phyloP scores from a whole-genome alignment of 371 early-diverging fungal genomes.

The Thermomucor indicae-seudaticae region DNA sequence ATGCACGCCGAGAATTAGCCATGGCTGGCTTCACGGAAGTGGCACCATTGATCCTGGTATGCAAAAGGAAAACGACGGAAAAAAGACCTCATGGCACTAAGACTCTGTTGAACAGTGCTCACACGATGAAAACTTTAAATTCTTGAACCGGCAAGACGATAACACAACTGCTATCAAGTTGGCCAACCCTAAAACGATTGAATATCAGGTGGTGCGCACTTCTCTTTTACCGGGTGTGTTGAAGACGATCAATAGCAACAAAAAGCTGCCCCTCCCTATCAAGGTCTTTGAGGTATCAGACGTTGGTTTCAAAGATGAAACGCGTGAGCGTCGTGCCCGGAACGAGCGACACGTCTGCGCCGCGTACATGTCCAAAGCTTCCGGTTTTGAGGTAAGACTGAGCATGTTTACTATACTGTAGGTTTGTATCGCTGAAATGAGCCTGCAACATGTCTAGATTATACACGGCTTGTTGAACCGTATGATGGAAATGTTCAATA shows the following conservation, averaged over 20 bases:
- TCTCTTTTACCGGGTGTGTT: conserved; percentile 94
- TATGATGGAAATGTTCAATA: conserved; percentile 79
- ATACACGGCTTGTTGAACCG: conserved; percentile 93
- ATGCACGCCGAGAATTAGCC: conserved; percentile 89
- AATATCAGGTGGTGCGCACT: conserved; percentile 95
- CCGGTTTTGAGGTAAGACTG: conserved; percentile 96
- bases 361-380: conserved; percentile 82
- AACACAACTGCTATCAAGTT: conserved; percentile 82
- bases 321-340: conserved; percentile 76
- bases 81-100: too few species aligned
- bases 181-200: conserved; percentile 95
- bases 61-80: conserved; percentile 1
- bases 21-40: conserved; percentile 96
- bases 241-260: conserved; percentile 94
- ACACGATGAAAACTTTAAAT: conserved; percentile 93
- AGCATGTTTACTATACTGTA: conserved; percentile 17
- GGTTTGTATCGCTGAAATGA: too few species aligned
- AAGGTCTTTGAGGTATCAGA: conserved; percentile 98
- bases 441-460: too few species aligned
- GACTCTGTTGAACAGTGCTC: conserved; percentile 71
- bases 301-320: conserved; percentile 85
- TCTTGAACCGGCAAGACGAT: conserved; percentile 76
- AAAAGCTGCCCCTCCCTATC: conserved; percentile 89
- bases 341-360: conserved; percentile 93
- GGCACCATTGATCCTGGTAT: conserved; percentile 90